Evolutionary conservation across 176 grass and related monocot genomes (phyloP).

Genomic region (Paspalum vaginatum): DNA sequence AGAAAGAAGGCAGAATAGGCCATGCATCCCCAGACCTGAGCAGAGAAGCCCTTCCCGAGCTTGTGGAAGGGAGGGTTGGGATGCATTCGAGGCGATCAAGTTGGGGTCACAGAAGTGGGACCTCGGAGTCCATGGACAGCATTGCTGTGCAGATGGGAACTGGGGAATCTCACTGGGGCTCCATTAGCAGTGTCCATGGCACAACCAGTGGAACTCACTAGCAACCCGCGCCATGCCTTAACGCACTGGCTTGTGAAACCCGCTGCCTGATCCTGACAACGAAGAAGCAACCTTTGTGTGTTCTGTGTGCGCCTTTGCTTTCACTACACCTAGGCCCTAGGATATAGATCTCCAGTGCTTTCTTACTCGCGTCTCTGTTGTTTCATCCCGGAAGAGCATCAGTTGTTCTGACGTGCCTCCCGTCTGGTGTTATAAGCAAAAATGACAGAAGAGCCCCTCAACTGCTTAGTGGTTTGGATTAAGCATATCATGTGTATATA

Average conservation of each 20-base stretch:
- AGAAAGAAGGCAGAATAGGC: conserved; percentile 67
- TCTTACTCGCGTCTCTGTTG: conserved; percentile 10
- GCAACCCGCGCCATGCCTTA: neutral
- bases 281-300: conserved; percentile 28
- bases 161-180: conserved; percentile 49
- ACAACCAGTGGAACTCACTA: conserved; percentile 51
- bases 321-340: conserved; percentile 14
- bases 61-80: conserved; percentile 50
- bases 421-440: conserved; percentile 38
- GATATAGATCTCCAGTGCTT: conserved; percentile 22
- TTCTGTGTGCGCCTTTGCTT: neutral
- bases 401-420: conserved; percentile 30
- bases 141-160: conserved; percentile 44
- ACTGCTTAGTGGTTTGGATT: conserved; percentile 44
- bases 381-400: conserved; percentile 11
- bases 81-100: conserved; percentile 71
- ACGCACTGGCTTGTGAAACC: neutral
- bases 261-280: conserved; percentile 13
- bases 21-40: conserved; percentile 64
- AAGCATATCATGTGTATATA: conserved; percentile 35
- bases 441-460: conserved; percentile 29
- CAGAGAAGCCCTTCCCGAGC: conserved; percentile 60
- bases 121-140: conserved; percentile 57
- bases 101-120: conserved; percentile 69
- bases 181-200: conserved; percentile 52